A percentile compares a stretch with the other conserved stretches of the same genome.
Conservation (phyloP, 805 yeast species). For the Lipomyces sp. region DNA sequence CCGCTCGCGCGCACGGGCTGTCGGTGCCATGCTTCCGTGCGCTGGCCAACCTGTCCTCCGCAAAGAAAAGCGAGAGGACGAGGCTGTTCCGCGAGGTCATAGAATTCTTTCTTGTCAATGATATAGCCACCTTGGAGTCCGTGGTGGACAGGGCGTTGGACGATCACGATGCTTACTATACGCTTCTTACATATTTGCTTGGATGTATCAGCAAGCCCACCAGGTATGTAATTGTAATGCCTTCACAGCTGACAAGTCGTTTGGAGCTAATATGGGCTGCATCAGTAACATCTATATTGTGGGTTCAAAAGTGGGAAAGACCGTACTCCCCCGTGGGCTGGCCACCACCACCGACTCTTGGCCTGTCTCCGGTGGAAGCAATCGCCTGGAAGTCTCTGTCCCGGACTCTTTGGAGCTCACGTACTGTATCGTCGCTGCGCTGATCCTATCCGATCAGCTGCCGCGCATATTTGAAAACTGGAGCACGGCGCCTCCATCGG, state of each 20-base stretch:
- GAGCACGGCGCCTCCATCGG: background rate
- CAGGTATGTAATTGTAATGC: conserved; percentile 6
- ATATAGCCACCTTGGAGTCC: background rate
- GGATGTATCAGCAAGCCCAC: conserved; percentile 14
- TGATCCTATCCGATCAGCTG: background rate
- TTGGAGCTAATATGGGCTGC: no score
- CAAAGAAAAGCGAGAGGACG: conserved; percentile 5
- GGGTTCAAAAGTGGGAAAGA: background rate
- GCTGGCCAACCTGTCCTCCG: conserved; percentile 16
- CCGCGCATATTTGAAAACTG: background rate
- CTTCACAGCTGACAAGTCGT: background rate
- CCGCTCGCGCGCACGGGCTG: no score
- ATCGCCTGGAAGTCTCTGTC: no score
- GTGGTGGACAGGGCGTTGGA: background rate
- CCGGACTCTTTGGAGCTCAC: no score
- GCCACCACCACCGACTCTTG: no score
- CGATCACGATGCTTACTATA: conserved; percentile 11
- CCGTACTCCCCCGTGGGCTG: no score
- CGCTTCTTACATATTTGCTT: conserved; percentile 14
- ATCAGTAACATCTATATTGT: no score
- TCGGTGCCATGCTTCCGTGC: no score
- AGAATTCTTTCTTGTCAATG: background rate
- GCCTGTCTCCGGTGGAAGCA: no score
- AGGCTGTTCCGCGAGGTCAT: conserved; percentile 10
- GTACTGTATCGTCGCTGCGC: conserved; percentile 1